Evolutionary conservation across 768 basidiomycete genomes (phyloP).

Genomic region (Naganishia kalamii): DNA sequence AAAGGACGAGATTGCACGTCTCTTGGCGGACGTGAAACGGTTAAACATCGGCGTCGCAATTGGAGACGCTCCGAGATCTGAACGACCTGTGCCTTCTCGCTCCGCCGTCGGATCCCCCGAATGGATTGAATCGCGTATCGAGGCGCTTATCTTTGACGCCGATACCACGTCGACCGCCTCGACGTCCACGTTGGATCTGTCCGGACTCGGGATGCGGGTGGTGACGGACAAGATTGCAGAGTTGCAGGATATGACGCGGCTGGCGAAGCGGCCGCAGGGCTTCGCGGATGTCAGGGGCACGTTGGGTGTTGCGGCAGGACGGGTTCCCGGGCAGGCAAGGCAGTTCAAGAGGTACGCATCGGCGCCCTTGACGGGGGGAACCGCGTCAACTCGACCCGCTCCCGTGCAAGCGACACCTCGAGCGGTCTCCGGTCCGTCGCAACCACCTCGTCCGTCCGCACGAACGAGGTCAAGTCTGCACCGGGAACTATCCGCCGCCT

Average conservation of each 20-base stretch:
- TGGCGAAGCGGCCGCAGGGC: neutral
- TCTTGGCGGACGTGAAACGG: neutral
- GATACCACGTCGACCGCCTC: neutral
- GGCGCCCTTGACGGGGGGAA: neutral
- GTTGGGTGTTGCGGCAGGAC: no score
- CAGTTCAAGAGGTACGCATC: slow-evolving; percentile 7
- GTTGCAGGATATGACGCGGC: slow-evolving; percentile 8
- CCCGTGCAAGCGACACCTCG: neutral
- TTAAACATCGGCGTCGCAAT: neutral
- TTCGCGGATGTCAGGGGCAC: neutral
- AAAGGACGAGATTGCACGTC: slow-evolving; percentile 8
- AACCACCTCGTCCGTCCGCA: neutral
- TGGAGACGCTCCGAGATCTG: neutral
- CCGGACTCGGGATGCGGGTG: neutral
- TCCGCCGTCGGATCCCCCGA: neutral
- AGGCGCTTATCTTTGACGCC: slow-evolving; percentile 1
- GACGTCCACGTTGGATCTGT: neutral
- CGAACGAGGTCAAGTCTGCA: neutral
- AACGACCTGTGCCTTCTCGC: neutral
- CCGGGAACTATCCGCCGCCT: neutral
- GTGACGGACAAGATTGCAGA: slow-evolving; percentile 8
- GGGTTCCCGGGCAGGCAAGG: neutral
- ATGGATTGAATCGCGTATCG: slow-evolving; percentile 12
- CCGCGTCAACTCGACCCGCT: neutral
- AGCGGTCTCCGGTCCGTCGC: neutral